A percentile compares a stretch with the other conserved stretches of the same genome.
Conservation (phyloP, 495 filamentous ascomycete genomes). For the Xylaria grammica region DNA sequence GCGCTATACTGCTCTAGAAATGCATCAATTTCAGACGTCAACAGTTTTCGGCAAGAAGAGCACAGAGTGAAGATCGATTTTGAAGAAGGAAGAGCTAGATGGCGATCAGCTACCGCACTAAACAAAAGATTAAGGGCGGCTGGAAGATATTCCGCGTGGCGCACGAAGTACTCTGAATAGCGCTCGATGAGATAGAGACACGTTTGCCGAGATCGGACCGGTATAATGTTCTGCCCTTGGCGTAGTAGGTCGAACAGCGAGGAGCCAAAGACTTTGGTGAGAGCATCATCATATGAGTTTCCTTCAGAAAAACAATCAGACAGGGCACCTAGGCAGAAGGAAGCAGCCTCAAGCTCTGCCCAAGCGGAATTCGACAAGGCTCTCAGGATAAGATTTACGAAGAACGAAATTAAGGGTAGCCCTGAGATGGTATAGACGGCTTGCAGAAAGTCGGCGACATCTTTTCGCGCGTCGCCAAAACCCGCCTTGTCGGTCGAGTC, state of each 20-base stretch:
- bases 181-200: slow-evolving; percentile 76
- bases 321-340: slow-evolving; percentile 78
- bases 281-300: slow-evolving; percentile 64
- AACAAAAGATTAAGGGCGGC: slow-evolving; percentile 83
- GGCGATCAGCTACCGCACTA: slow-evolving; percentile 67
- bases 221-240: slow-evolving; percentile 58
- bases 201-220: slow-evolving; percentile 75
- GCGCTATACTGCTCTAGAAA: slow-evolving; percentile 80
- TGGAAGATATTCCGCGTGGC: slow-evolving; percentile 71
- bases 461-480: slow-evolving; percentile 79
- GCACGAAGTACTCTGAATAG: slow-evolving; percentile 83
- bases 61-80: slow-evolving; percentile 81
- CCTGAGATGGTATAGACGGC: slow-evolving; percentile 75
- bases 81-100: slow-evolving; percentile 74
- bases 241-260: slow-evolving; percentile 65
- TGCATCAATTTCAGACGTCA: slow-evolving; percentile 71
- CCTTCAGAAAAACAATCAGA: slow-evolving; percentile 77
- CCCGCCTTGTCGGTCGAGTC: slow-evolving; percentile 70
- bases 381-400: slow-evolving; percentile 66
- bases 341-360: slow-evolving; percentile 77
- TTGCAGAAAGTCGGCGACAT: slow-evolving; percentile 81
- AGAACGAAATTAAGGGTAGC: slow-evolving; percentile 67
- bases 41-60: slow-evolving; percentile 73
- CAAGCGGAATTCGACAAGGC: slow-evolving; percentile 67
- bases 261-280: slow-evolving; percentile 73